Base-by-base conservation (phyloP, 108 stramenopile genomes). In the Nitzschia sp. region DNA sequence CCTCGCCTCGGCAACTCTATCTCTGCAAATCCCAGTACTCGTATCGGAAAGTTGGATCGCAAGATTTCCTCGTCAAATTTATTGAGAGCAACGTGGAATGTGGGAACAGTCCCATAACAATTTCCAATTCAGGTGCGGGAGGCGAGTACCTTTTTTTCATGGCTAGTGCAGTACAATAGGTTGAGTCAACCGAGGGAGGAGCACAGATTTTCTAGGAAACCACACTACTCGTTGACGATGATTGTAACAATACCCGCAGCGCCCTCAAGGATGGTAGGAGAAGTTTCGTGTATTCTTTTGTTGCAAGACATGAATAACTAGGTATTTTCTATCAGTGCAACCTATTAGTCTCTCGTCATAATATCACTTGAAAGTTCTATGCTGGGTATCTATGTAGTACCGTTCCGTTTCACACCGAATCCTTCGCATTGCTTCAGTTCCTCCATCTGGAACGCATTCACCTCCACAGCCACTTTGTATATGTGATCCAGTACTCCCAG, bases 211-310 rank as follows among this genome's bases (percentile, higher is more conserved):
- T 80, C 19, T 89, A 85, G 55, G 57, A 43, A 22, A 90, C 88
- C 17, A 97, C 96, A 41, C 63, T 98, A n/a, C 73, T 98, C 40
- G 89, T 98, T 70, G 97, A 98, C 69, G 97, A 98, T 60, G 97
- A 98, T 69, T 67, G 66, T 5, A 81, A 77, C 40, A 97, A 97
- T 73, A 93, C 95, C 26, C 54, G 72, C 41, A 19, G 71, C 22
- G 88, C 93, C n/a, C 74, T 94, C 63, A 68, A 67, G 39, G 82
- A 93, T 77, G 85, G 89, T 0, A 81, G 78, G 93, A 53, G 94
- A 88, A 34, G 51, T 96, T 17, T 91, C 88, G 90, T 80, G 92
- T 67, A 91, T 91, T 79, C 94, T 71, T 41, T 65, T 95, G 39
- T 60, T 92, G 20, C 75, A 75, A 53, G 65, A 43, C 67, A 91